Evolutionary conservation across 306 rosid species (phyloP), one percentile per base, ranked within the genome.

Genomic region (Senna siamea): DNA sequence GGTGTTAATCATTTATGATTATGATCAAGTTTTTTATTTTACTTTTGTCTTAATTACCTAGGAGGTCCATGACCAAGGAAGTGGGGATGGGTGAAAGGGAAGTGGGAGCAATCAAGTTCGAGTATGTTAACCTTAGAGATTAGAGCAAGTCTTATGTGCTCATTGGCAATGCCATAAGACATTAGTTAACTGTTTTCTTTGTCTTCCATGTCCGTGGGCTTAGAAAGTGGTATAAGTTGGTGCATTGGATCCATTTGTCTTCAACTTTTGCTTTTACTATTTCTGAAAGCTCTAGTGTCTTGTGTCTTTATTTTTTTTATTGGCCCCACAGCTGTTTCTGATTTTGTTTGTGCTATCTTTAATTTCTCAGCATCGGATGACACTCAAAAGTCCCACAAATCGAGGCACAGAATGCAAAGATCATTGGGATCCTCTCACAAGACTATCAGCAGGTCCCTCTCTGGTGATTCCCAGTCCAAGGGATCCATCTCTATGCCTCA

Each of bases 381-480:
- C 79, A 89, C 93, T 51, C 96, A 83, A 75, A 93, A 87, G 86
- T 86, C 92, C 63, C 89, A 90, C 85, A 90, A 82, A 79, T 86
- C 97, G 72, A 86, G 98, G 90, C 89, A 77, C 58, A 87, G 90
- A 72, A 78, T 77, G 70, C 92, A 89, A 48, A 89, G 90, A 73
- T 85, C 96, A 76, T 84, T 84, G 28, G 97, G 89, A 69, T 90
- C 93, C 69, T 90, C 95, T 69, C 95, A 88, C 78, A 90, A 77
- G 89, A 87, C 88, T 41, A 77, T 83, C 70, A 87, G 93, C 87
- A 87, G 97, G 84, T 89, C 96, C 46, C 80, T 87, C 75, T 90
- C 98, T 67, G 78, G 85, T 54, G 96, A 93, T 80, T 90, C 98
- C 2, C 98, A 87, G 32, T 87, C 97, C 0, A 90, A 90, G 73